Evolutionary conservation across 306 rosid genomes (phyloP).

Genomic region (Datisca glomerata): DNA sequence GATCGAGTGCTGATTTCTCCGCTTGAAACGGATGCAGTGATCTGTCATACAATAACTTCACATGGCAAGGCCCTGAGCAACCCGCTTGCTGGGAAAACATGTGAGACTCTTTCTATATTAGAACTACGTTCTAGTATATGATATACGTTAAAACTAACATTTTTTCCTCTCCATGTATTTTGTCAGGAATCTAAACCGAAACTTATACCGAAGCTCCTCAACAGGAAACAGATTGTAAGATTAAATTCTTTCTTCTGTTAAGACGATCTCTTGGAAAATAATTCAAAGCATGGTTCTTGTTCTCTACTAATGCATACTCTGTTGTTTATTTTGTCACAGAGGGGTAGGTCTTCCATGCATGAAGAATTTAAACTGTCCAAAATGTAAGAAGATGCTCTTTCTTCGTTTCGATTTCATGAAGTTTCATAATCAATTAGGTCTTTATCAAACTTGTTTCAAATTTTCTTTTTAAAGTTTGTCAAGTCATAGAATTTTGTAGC

Average conservation of each 20-base stretch:
- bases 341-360: constrained; percentile 43
- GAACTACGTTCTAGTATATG: constrained; percentile 6
- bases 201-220: constrained; percentile 56
- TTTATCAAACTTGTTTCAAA: no score
- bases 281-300: no score
- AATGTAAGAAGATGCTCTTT: constrained; percentile 71
- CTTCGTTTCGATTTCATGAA: no score
- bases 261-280: constrained; percentile 2
- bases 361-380: constrained; percentile 42
- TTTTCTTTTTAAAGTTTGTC: no score
- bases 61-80: constrained; percentile 48
- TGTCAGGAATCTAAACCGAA: constrained; percentile 61
- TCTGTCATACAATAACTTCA: constrained; percentile 85
- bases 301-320: constrained; percentile 9
- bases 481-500: no score
- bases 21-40: constrained; percentile 65
- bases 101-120: constrained; percentile 25
- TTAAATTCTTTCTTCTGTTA: constrained; percentile 11
- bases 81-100: constrained; percentile 40
- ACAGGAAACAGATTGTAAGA: constrained; percentile 38
- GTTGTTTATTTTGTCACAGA: constrained; percentile 23
- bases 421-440: no score
- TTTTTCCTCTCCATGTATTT: constrained; percentile 10
- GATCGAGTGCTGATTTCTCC: no score
- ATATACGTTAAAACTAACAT: constrained; percentile 6